phyloP scores from a whole-genome alignment of 2,329 filamentous ascomycete species.

The Nectriaceae sp. region DNA sequence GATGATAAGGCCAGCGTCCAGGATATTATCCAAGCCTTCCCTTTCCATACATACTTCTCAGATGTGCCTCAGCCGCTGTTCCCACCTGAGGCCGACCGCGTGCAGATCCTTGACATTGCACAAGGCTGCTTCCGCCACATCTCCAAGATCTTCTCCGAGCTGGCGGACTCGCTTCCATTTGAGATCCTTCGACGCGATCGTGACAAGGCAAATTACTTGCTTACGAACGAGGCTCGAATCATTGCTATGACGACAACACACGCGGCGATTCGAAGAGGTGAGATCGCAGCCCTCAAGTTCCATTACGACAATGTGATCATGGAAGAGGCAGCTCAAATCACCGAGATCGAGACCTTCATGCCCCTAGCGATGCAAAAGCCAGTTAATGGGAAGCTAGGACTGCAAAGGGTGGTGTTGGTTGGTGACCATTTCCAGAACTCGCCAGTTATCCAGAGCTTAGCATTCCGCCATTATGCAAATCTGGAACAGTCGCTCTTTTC shows the following conservation, averaged over 20 bases:
- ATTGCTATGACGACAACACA: conserved; percentile 99
- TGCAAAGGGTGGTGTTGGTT: conserved; percentile 88
- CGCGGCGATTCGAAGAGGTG: conserved; percentile 88
- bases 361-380: conserved; percentile 89
- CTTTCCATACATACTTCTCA: conserved; percentile 85
- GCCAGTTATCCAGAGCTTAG: conserved; percentile 90
- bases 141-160: conserved; percentile 83
- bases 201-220: conserved; percentile 94
- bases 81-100: conserved; percentile 63
- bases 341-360: conserved; percentile 95
- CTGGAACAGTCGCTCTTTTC: conserved; percentile 95
- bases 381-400: conserved; percentile 67
- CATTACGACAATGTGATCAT: conserved; percentile 97
- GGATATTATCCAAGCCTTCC: conserved; percentile 74
- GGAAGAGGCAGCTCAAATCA: conserved; percentile 98
- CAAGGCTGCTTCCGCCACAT: conserved; percentile 88
- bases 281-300: conserved; percentile 91
- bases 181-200: conserved; percentile 86
- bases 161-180: conserved; percentile 92
- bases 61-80: conserved; percentile 88
- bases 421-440: conserved; percentile 98
- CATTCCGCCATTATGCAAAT: conserved; percentile 93
- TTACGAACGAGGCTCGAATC: conserved; percentile 94
- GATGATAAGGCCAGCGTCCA: conserved; percentile 57
- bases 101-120: conserved; percentile 72